Percentiles rank a stretch among this genome's conserved stretches.
These are phyloP conservation scores for Pseudoscleropodium purum DNA, from an alignment of 225 moss, liverwort and hornwort species.

Conservation along the genomic window DNA sequence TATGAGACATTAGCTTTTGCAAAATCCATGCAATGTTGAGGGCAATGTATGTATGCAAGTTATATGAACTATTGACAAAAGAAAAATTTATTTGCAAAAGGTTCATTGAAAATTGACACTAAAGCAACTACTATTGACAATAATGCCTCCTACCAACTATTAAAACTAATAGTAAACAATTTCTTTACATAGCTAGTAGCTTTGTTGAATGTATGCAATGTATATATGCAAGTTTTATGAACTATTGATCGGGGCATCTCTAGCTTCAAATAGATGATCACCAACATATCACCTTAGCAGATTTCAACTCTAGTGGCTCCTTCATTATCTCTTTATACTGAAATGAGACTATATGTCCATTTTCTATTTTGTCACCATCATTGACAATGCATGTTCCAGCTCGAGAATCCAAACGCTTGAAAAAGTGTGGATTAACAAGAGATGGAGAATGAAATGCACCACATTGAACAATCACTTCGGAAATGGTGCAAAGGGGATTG, in stretches of 20 bases:
- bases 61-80: too few relatives aligned
- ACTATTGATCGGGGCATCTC: neutral
- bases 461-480: neutral
- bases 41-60: too few relatives aligned
- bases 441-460: neutral
- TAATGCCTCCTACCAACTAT: neutral
- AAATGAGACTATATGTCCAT: neutral
- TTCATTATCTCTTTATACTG: neutral
- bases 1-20: too few relatives aligned
- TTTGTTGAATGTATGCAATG: neutral
- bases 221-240: neutral
- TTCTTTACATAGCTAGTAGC: neutral
- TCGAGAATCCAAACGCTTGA: neutral
- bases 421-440: neutral
- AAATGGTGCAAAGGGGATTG: neutral
- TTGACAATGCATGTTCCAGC: slow-evolving; percentile 1
- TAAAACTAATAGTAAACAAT: neutral
- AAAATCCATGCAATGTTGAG: too few relatives aligned
- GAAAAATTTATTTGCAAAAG: too few relatives aligned
- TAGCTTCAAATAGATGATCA: neutral
- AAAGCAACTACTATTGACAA: neutral
- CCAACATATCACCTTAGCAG: neutral
- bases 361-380: neutral
- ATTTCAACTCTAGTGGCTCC: neutral
- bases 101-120: too few relatives aligned